Percentiles rank a stretch among this genome's conserved stretches.
Evolutionary conservation across 2,329 filamentous ascomycete species (phyloP).

Genomic region (Didymella pinodella): DNA sequence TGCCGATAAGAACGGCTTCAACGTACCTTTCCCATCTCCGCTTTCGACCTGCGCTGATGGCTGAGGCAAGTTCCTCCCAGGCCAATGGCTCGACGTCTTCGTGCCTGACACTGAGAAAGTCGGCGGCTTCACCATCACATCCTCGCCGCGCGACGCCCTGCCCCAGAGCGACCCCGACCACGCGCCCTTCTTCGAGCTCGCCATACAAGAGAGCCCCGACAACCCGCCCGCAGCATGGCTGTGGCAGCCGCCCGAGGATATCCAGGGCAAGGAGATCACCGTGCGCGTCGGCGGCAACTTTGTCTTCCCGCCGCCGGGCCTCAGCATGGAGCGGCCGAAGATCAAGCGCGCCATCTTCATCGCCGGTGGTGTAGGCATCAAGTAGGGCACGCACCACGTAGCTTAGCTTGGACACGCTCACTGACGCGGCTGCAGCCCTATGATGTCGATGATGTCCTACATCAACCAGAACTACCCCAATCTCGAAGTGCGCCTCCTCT

Average conservation of each 20-base stretch:
- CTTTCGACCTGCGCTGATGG: slow-evolving; percentile 41
- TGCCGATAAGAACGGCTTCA: slow-evolving; percentile 57
- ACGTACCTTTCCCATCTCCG: slow-evolving; percentile 54
- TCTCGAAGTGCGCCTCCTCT: slow-evolving; percentile 66
- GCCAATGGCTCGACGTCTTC: slow-evolving; percentile 89
- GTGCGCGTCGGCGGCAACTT: slow-evolving; percentile 85
- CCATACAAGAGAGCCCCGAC: slow-evolving; percentile 73
- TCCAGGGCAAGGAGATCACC: slow-evolving; percentile 66
- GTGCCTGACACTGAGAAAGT: slow-evolving; percentile 73
- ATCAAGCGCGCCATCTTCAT: slow-evolving; percentile 74
- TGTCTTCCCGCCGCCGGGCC: slow-evolving; percentile 71
- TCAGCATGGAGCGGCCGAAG: slow-evolving; percentile 47
- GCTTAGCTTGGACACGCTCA: slow-evolving; percentile 2
- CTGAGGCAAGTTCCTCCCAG: slow-evolving; percentile 71
- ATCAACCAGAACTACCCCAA: slow-evolving; percentile 58
- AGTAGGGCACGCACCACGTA: slow-evolving; percentile 57
- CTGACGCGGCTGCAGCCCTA: slow-evolving; percentile 59
- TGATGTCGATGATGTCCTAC: slow-evolving; percentile 75
- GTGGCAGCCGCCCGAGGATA: slow-evolving; percentile 64
- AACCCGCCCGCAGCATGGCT: slow-evolving; percentile 82
- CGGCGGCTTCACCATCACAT: slow-evolving; percentile 90
- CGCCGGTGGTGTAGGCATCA: slow-evolving; percentile 83
- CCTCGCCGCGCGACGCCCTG: slow-evolving; percentile 67
- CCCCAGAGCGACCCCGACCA: slow-evolving; percentile 33
- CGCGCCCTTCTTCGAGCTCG: slow-evolving; percentile 73